Conservation (phyloP, 2,329 filamentous ascomycete genomes). For the Calonectria leucothoes region DNA sequence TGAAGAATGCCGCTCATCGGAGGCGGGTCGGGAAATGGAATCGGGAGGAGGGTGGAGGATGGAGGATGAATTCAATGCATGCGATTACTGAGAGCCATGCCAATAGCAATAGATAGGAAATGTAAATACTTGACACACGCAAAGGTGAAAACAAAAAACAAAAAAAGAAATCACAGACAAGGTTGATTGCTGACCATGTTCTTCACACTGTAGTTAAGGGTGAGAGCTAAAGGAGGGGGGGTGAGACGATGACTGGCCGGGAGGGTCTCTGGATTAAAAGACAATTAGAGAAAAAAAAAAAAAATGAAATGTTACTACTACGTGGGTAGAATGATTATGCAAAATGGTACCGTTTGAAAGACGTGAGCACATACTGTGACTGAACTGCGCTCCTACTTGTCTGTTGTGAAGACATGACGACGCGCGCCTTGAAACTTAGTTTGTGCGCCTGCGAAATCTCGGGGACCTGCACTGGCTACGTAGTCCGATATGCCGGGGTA, state of each 20-base stretch:
- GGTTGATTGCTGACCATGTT: not conserved
- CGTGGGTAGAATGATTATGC: not conserved
- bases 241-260: not conserved
- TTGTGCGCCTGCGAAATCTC: not conserved
- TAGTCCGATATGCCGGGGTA: not conserved
- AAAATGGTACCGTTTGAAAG: not conserved
- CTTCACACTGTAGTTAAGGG: not conserved
- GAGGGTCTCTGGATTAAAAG: not conserved
- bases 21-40: not conserved
- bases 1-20: conserved; percentile 1
- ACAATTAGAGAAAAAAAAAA: not conserved
- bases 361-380: not conserved
- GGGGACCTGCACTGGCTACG: not conserved
- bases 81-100: not conserved
- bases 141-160: not conserved
- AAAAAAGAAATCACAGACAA: not conserved
- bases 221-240: conserved; percentile 1
- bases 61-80: not conserved
- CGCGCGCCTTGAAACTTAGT: not conserved
- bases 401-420: not conserved
- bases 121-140: not conserved
- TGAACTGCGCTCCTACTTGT: not conserved
- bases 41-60: not conserved
- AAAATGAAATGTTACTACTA: not conserved
- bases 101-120: not conserved